These are phyloP conservation scores for Kwoniella mangroviensis DNA, from an alignment of 768 basidiomycete species.

Conservation along the genomic window DNA sequence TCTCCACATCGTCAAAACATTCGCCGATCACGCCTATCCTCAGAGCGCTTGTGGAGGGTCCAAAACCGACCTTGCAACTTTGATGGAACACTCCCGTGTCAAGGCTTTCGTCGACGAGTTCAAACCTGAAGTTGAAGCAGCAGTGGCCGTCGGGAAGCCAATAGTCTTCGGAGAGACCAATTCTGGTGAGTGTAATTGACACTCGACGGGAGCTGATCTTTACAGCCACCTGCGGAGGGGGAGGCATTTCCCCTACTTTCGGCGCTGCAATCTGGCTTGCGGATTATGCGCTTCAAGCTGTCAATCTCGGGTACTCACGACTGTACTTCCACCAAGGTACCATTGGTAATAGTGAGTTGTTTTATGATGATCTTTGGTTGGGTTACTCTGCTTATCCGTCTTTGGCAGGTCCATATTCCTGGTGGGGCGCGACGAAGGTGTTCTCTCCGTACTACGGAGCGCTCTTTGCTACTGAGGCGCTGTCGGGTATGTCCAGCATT, in stretches of 20 bases:
- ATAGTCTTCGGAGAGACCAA: constrained; percentile 61
- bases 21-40: constrained; percentile 13
- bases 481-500: constrained; percentile 55
- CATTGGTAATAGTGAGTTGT: constrained; percentile 54
- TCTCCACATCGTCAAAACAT: constrained; percentile 59
- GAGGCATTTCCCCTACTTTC: constrained; percentile 60
- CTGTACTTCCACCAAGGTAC: constrained; percentile 61
- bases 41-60: no score
- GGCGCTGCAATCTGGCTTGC: constrained; percentile 61
- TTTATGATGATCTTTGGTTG: neutral
- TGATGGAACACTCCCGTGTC: constrained; percentile 60
- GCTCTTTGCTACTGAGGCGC: constrained; percentile 60
- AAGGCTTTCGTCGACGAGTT: constrained; percentile 58
- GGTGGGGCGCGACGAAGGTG: constrained; percentile 58
- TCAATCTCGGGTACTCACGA: constrained; percentile 57
- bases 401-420: constrained; percentile 54
- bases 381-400: no score
- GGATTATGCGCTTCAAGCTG: constrained; percentile 60
- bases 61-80: constrained; percentile 52
- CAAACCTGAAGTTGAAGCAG: constrained; percentile 56
- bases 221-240: constrained; percentile 60
- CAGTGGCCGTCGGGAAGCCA: constrained; percentile 55
- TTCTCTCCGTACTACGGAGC: constrained; percentile 59
- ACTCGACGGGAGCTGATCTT: neutral
- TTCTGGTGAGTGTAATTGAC: constrained; percentile 35